Percentiles rank a stretch among this genome's conserved stretches.
Conservation (phyloP, 257 asterid species). For the Pogostemon cablin region DNA sequence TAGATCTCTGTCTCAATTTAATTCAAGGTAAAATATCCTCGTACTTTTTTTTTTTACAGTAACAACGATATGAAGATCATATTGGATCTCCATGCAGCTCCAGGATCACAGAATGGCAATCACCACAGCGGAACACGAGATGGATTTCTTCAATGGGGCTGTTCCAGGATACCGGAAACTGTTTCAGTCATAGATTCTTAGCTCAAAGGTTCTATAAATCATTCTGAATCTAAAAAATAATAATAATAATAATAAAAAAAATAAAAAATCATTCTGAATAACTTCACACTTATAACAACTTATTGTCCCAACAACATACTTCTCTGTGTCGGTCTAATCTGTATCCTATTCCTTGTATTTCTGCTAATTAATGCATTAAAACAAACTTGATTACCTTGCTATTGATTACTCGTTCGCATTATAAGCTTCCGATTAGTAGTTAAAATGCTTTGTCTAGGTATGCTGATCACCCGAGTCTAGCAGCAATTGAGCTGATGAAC, state of each 20-base stretch:
- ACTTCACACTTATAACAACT: neutral
- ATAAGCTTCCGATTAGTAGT: neutral
- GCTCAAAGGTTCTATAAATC: slow-evolving; percentile 39
- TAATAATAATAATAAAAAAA: no score
- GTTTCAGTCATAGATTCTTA: slow-evolving; percentile 50
- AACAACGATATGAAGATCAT: slow-evolving; percentile 50
- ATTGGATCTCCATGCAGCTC: slow-evolving; percentile 54
- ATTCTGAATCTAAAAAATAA: neutral
- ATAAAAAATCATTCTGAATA: neutral
- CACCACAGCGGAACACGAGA: slow-evolving; percentile 58
- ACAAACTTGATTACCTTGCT: neutral
- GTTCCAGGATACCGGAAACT: slow-evolving; percentile 43
- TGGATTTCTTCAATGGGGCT: slow-evolving; percentile 54
- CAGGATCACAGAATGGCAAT: slow-evolving; percentile 59
- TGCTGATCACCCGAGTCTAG: slow-evolving; percentile 43
- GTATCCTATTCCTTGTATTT: no score
- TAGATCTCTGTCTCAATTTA: neutral
- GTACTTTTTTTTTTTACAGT: slow-evolving; percentile 28
- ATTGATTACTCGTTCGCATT: neutral
- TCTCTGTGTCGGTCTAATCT: no score
- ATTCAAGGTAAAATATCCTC: neutral
- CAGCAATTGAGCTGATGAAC: slow-evolving; percentile 52
- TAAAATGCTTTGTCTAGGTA: slow-evolving; percentile 34
- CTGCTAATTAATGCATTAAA: no score
- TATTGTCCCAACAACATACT: no score